Conservation (phyloP, 768 basidiomycete species). For the Boletus patriciae region DNA sequence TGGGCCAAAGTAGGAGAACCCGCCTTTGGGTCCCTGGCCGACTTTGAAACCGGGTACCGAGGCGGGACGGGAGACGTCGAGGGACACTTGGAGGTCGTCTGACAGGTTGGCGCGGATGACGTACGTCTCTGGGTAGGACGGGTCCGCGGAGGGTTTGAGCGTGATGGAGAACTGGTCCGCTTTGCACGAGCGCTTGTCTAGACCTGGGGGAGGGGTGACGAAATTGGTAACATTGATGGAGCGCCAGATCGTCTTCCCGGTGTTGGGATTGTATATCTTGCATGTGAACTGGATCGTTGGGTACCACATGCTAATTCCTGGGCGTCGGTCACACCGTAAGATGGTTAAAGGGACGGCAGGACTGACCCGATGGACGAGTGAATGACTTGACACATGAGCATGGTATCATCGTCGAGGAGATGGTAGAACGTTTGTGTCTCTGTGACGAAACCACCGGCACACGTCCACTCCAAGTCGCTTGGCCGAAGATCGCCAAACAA, state of each 20-base stretch:
- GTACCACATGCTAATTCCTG: constrained; percentile 72
- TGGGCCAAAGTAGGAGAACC: constrained; percentile 83
- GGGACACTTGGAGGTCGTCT: constrained; percentile 74
- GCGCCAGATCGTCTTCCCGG: constrained; percentile 76
- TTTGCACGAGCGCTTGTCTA: constrained; percentile 85
- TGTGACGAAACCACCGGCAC: constrained; percentile 78
- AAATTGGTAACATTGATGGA: constrained; percentile 85
- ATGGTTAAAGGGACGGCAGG: constrained; percentile 4
- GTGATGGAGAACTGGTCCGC: constrained; percentile 83
- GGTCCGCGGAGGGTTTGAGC: constrained; percentile 51
- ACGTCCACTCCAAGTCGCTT: constrained; percentile 80
- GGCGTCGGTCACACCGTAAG: constrained; percentile 9
- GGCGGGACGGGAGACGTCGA: constrained; percentile 69
- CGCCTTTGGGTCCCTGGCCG: constrained; percentile 84
- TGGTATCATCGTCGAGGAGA: constrained; percentile 74
- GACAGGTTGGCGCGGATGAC: constrained; percentile 76
- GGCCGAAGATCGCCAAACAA: constrained; percentile 73
- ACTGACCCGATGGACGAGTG: constrained; percentile 87
- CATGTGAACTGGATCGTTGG: constrained; percentile 93
- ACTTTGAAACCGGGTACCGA: constrained; percentile 86
- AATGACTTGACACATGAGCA: constrained; percentile 81
- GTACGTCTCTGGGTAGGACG: constrained; percentile 74
- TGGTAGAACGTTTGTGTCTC: constrained; percentile 92
- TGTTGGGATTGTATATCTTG: constrained; percentile 81
- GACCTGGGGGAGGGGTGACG: constrained; percentile 65